Percentiles rank a stretch among this genome's conserved stretches.
phyloP scores from a whole-genome alignment of 2,329 filamentous ascomycete species.

The Kalaharituber pfeilii region DNA sequence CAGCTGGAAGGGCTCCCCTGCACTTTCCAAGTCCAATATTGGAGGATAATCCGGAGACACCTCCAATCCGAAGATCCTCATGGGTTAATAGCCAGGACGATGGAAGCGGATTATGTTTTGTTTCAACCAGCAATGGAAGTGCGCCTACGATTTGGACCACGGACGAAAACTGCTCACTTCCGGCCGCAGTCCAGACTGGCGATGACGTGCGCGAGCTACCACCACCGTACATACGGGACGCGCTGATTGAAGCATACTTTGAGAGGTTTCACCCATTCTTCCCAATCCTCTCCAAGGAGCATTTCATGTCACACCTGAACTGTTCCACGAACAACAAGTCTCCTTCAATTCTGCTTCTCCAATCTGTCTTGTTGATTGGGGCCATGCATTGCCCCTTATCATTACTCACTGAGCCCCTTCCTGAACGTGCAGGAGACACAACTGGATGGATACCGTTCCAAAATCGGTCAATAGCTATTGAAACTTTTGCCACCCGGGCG shows the following conservation, averaged over 20 bases:
- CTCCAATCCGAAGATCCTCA: background rate
- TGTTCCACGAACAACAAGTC: slow-evolving; percentile 27
- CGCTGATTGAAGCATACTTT: slow-evolving; percentile 37
- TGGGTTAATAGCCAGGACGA: slow-evolving; percentile 2
- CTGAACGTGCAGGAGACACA: background rate
- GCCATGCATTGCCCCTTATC: slow-evolving; percentile 36
- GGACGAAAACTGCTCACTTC: background rate
- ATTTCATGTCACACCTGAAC: slow-evolving; percentile 25
- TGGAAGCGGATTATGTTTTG: background rate
- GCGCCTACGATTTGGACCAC: background rate
- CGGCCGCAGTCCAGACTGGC: slow-evolving; percentile 8
- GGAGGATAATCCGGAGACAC: background rate
- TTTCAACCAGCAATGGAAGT: background rate
- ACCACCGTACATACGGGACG: slow-evolving; percentile 28
- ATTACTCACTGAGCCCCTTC: slow-evolving; percentile 24
- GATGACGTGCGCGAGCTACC: slow-evolving; percentile 34
- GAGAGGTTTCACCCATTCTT: slow-evolving; percentile 41
- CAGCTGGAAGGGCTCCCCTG: background rate
- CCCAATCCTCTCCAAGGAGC: slow-evolving; percentile 35
- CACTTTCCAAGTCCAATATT: slow-evolving; percentile 2
- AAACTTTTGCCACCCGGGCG: slow-evolving; percentile 36
- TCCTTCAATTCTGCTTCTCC: slow-evolving; percentile 35
- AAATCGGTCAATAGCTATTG: slow-evolving; percentile 28
- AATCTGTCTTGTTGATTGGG: slow-evolving; percentile 39
- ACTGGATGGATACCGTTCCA: background rate